Conservation (phyloP, 2,329 filamentous ascomycete species). For the Harringtonia aguacate region DNA sequence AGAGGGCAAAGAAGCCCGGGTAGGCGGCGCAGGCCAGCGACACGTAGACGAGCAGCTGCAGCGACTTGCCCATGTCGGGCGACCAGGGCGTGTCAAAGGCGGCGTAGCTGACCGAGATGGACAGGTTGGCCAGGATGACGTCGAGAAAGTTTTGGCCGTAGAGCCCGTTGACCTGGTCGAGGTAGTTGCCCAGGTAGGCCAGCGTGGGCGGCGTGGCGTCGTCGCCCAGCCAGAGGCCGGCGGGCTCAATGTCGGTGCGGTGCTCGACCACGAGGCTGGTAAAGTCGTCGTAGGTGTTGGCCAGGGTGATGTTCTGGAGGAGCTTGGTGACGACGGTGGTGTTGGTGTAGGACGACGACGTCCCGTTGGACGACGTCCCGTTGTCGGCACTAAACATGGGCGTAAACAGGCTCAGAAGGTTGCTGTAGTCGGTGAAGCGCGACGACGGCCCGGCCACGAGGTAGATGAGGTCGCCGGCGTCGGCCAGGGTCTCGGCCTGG, state of each 20-base stretch:
- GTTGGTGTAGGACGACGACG: not conserved
- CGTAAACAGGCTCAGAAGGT: slow-evolving; percentile 22
- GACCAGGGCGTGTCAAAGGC: slow-evolving; percentile 66
- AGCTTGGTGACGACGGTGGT: slow-evolving; percentile 1
- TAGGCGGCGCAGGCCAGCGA: slow-evolving; percentile 67
- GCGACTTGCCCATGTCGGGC: slow-evolving; percentile 56
- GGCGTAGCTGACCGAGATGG: slow-evolving; percentile 62
- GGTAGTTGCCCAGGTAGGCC: slow-evolving; percentile 57
- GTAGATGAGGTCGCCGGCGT: slow-evolving; percentile 22
- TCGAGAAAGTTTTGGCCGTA: slow-evolving; percentile 56
- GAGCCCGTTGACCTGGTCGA: slow-evolving; percentile 43
- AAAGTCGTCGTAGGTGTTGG: slow-evolving; percentile 59
- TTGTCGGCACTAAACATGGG: slow-evolving; percentile 24
- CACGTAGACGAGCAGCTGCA: slow-evolving; percentile 76
- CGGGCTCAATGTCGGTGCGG: slow-evolving; percentile 60
- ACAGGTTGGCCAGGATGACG: slow-evolving; percentile 53
- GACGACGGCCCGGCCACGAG: slow-evolving; percentile 34
- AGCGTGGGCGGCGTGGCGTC: slow-evolving; percentile 49
- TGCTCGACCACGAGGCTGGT: slow-evolving; percentile 50
- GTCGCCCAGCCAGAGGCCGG: slow-evolving; percentile 69
- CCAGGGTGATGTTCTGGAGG: slow-evolving; percentile 31
- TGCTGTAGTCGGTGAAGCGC: slow-evolving; percentile 21
- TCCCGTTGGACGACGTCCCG: slow-evolving; percentile 6
- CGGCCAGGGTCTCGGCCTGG: slow-evolving; percentile 25
- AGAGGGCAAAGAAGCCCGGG: slow-evolving; percentile 79